Evolutionary conservation across 2,329 filamentous ascomycete genomes (phyloP), one percentile per base, ranked within the genome.

Genomic region (Clarireedia monteithiana): DNA sequence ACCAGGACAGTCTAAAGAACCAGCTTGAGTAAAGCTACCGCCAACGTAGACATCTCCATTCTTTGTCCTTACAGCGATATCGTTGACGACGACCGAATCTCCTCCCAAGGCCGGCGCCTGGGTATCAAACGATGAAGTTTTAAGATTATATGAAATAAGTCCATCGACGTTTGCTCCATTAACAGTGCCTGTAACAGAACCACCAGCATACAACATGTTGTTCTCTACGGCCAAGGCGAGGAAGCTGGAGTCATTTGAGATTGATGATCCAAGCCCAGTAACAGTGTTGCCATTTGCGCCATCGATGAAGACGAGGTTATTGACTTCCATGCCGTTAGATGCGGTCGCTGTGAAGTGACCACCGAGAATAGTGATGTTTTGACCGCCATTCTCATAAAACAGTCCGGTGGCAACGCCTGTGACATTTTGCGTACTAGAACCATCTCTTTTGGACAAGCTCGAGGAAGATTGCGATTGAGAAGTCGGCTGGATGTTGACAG

Each of bases 281-380:
- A 95, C 76, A 3, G 76, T 74, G 63, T 86, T 75, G 24, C 76
- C 77, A 58, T 88, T 76, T n/a, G 83, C 81, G 45, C 86, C 85
- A 69, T 96, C 88, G 59, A 97, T 82, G 61, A 99, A 81, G 39
- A 87, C 77, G 15, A 99, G 75, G 65, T 96, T 97, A 62, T 90
- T 78, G 58, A 96, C 78, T 5, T 78, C 77, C 3, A 85, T 83
- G 23, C 85, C 88, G 62, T 91, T 81, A 6, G 79, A 79, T 14
- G 81, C 81, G 30, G 77, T 82, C 1, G 89, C 85, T 6, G 81
- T 81, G 69, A 99, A 99, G 65, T 91, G 89, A 1, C 94, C 94
- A 49, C 85, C 94, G 27, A 97, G 77, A 40, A 97, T 81, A 0
- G 94, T 97, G 56, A 95, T 78, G 70, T 96, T 96, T 60, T 82